These are phyloP conservation scores for Corylus americana DNA, from an alignment of 306 rosid species.

Conservation along the genomic window DNA sequence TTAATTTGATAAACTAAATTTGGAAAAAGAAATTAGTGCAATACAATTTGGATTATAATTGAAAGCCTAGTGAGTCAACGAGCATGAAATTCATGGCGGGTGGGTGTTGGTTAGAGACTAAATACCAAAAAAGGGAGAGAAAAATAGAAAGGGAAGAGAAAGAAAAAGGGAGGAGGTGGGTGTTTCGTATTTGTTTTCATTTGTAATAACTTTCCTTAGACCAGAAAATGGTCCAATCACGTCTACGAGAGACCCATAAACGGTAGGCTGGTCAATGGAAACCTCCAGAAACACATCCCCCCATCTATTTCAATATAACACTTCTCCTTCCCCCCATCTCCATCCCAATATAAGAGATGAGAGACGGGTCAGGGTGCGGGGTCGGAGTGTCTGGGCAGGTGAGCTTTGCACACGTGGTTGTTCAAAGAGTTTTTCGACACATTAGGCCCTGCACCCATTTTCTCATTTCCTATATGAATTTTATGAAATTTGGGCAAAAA, in stretches of 20 bases:
- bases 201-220: not conserved
- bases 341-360: no score
- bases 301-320: not conserved
- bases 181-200: slow-evolving; percentile 9
- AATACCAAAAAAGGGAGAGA: not conserved
- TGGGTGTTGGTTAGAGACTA: not conserved
- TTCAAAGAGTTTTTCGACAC: no score
- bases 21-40: no score
- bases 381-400: no score
- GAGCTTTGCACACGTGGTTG: no score
- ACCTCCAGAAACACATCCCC: not conserved
- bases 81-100: not conserved
- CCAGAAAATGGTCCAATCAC: not conserved
- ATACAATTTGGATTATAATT: no score
- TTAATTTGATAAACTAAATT: no score
- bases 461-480: no score
- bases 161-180: not conserved
- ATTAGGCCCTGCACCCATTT: no score
- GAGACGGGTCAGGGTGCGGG: no score
- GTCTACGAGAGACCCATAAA: not conserved
- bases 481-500: no score
- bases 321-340: not conserved
- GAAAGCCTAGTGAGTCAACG: not conserved
- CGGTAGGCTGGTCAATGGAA: not conserved
- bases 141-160: not conserved